A percentile compares a stretch with the other conserved stretches of the same genome.
phyloP scores from a whole-genome alignment of 768 basidiomycete species.

The Myochromella boudieri region DNA sequence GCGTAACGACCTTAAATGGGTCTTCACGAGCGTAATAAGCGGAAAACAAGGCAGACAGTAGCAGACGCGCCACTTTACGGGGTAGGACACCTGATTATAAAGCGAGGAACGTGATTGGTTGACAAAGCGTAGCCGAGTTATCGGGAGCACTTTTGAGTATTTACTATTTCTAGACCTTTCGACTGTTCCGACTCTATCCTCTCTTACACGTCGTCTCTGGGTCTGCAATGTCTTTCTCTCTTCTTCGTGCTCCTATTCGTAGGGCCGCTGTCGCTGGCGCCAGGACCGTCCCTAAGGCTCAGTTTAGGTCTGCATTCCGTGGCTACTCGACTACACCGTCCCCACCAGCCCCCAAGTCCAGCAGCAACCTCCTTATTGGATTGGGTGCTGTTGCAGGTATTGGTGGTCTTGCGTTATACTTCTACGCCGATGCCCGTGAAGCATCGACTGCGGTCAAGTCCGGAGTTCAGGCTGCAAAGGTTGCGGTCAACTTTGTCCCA shows the following conservation, averaged over 20 bases:
- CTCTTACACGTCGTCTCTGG: background rate
- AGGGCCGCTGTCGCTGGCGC: slow-evolving; percentile 37
- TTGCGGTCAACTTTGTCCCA: slow-evolving; percentile 68
- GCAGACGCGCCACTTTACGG: too few relatives aligned
- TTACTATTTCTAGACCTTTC: slow-evolving; percentile 14
- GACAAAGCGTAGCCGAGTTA: slow-evolving; percentile 14
- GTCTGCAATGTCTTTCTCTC: slow-evolving; percentile 58
- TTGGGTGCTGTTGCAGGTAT: slow-evolving; percentile 58
- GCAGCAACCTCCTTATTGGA: slow-evolving; percentile 56
- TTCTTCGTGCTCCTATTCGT: slow-evolving; percentile 52
- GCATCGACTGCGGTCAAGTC: slow-evolving; percentile 59
- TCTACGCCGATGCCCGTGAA: slow-evolving; percentile 50
- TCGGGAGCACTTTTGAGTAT: background rate
- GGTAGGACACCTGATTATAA: too few relatives aligned
- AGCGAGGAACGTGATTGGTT: slow-evolving; percentile 24
- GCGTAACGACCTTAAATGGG: too few relatives aligned
- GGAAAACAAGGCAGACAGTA: too few relatives aligned
- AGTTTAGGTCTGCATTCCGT: slow-evolving; percentile 48
- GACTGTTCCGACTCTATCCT: background rate
- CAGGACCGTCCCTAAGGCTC: slow-evolving; percentile 23
- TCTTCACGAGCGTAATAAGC: too few relatives aligned
- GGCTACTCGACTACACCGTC: slow-evolving; percentile 57
- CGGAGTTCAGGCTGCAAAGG: slow-evolving; percentile 61
- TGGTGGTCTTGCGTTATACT: slow-evolving; percentile 66
- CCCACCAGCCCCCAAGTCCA: slow-evolving; percentile 49